Evolutionary conservation across 2,329 filamentous ascomycete genomes (phyloP), one percentile per base, ranked within the genome.

Genomic region (Ascochyta lentis): DNA sequence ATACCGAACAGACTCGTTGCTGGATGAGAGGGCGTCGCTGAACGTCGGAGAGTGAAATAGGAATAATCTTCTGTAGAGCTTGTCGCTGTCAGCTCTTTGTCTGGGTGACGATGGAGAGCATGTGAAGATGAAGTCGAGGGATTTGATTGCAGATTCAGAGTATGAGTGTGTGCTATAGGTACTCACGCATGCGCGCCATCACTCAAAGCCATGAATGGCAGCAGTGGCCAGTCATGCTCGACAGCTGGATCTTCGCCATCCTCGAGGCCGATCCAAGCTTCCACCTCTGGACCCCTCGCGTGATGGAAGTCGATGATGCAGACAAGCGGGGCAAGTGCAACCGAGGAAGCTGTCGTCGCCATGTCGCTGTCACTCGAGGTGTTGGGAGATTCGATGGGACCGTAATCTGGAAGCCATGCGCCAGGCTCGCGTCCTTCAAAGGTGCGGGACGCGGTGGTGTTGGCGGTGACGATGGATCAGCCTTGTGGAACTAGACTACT

Each of bases 191-290:
- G 95, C 49, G 95, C 95, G 49, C 95, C 95, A 74, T 99, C 95
- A 54, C 91, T 95, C 70, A 99, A 79, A 24, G 95, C 95, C 91
- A 98, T 97, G 76, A 99, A 99, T 0, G 95, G 93, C 59, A 99
- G 82, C 65, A 97, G 77, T 26, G 88, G 84, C 95, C 95, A 99
- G 72, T 95, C 91, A 78, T 96, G 94, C 56, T 93, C 89, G 41
- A 78, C 81, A 3, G 90, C 90, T 10, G 94, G 92, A 76, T 97
- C 92, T 55, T 80, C 81, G 49, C 87, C 90, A 65, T 93, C 87
- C 19, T 88, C 79, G 31, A 79, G 86, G 59, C 92, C 92, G 72
- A 96, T 91, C 90, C 94, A 98, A 68, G 84, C 85, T 80, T 98
- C 93, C 53, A 98, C 90, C 79, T 99, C 95, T 29, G 95, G 95